A percentile compares a stretch with the other conserved stretches of the same genome.
phyloP scores from a whole-genome alignment of 169 alveolate genomes.

The Cryptosporidium bovis region DNA sequence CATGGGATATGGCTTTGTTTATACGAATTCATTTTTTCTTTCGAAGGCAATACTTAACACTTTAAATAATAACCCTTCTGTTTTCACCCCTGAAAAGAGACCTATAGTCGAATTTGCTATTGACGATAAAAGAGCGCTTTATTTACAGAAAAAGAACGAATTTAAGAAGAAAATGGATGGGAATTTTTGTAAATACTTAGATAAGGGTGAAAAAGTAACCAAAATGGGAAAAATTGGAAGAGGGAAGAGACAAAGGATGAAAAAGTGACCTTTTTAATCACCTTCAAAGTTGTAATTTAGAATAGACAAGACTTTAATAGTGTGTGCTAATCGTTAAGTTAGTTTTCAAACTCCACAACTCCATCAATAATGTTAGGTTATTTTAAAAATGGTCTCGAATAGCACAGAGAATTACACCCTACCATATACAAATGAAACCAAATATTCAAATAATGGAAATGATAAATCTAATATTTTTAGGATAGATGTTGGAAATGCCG shows the following conservation, averaged over 20 bases:
- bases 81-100: constrained; percentile 41
- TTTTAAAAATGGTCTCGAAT: neutral
- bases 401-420: neutral
- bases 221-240: neutral
- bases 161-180: neutral
- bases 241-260: constrained; percentile 30
- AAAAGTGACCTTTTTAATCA: neutral
- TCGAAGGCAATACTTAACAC: neutral
- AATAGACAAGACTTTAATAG: constrained; percentile 3
- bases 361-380: neutral
- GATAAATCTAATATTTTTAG: neutral
- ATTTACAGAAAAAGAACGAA: constrained; percentile 15
- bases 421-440: neutral
- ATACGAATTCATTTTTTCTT: constrained; percentile 15
- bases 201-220: neutral
- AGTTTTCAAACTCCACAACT: neutral
- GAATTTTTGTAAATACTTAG: neutral
- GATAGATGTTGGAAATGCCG: neutral
- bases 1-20: constrained; percentile 41
- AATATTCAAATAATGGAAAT: neutral
- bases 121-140: constrained; percentile 57
- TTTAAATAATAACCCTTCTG: constrained; percentile 45
- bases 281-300: neutral
- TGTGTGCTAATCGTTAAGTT: neutral
- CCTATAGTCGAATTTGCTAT: constrained; percentile 73